These are phyloP conservation scores for Phytophthora europaea DNA, from an alignment of 352 stramenopile species.

Conservation along the genomic window DNA sequence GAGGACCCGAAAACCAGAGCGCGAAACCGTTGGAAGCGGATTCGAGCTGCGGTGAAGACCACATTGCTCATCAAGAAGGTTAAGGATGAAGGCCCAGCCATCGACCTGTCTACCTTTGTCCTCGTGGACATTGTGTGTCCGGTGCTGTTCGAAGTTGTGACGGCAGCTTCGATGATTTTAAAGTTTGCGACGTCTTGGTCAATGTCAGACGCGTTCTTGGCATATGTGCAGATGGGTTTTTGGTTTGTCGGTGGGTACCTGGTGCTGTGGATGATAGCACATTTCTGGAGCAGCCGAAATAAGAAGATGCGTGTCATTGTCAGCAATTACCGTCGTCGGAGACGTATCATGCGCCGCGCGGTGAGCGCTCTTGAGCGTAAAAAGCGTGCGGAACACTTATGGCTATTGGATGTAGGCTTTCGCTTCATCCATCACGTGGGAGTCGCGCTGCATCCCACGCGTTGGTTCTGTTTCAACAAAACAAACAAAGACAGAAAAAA, in stretches of 20 bases:
- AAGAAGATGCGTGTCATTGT: constrained; percentile 80
- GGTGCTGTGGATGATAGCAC: constrained; percentile 71
- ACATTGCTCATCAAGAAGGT: constrained; percentile 71
- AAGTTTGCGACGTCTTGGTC: constrained; percentile 68
- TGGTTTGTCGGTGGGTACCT: constrained; percentile 71
- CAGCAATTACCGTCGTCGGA: constrained; percentile 77
- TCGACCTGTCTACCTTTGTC: constrained; percentile 82
- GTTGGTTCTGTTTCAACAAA: constrained; percentile 40
- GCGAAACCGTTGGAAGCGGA: constrained; percentile 63
- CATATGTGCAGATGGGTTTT: constrained; percentile 80
- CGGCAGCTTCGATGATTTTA: constrained; percentile 53
- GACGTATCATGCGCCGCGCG: constrained; percentile 62
- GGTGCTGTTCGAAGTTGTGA: constrained; percentile 75
- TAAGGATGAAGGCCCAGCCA: constrained; percentile 61
- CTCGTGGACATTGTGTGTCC: constrained; percentile 81
- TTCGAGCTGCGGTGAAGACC: constrained; percentile 60
- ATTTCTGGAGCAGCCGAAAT: constrained; percentile 88
- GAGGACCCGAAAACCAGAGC: constrained; percentile 27
- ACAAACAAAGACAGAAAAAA: constrained; percentile 30
- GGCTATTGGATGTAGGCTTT: constrained; percentile 82
- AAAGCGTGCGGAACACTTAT: constrained; percentile 74
- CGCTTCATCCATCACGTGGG: constrained; percentile 74
- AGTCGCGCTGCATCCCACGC: constrained; percentile 53
- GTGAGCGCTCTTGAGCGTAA: constrained; percentile 62
- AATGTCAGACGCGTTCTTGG: constrained; percentile 68